phyloP scores from a whole-genome alignment of 345 rosid genomes.

The Nephelium lappaceum region DNA sequence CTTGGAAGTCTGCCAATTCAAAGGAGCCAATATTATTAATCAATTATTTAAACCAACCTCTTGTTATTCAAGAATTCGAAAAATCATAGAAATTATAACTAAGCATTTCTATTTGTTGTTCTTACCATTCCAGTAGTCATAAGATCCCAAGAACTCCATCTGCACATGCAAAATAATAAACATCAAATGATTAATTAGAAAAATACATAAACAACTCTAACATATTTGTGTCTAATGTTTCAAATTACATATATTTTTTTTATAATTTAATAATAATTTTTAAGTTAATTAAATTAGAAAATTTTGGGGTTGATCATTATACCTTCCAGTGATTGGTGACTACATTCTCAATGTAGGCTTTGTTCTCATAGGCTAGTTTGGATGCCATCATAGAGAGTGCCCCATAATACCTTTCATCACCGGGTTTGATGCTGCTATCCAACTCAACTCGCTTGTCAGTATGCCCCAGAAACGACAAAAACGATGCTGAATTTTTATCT shows the following conservation, averaged over 20 bases:
- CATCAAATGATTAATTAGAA: not conserved
- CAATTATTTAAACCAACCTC: too few relatives aligned
- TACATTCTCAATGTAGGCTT: slow-evolving; percentile 40
- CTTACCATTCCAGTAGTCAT: slow-evolving; percentile 77
- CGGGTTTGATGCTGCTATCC: slow-evolving; percentile 41
- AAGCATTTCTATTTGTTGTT: not conserved
- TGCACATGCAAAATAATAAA: slow-evolving; percentile 22
- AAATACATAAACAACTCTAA: not conserved
- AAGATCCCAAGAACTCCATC: slow-evolving; percentile 67
- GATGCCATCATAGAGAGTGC: slow-evolving; percentile 68
- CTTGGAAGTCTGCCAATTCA: slow-evolving; percentile 48
- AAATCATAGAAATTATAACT: not conserved
- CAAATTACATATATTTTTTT: too few relatives aligned
- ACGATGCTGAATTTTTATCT: slow-evolving; percentile 41
- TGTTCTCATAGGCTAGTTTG: slow-evolving; percentile 69
- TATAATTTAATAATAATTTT: too few relatives aligned
- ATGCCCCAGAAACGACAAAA: slow-evolving; percentile 48
- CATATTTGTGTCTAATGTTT: not conserved
- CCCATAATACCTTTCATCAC: slow-evolving; percentile 47
- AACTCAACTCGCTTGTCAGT: slow-evolving; percentile 50
- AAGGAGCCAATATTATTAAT: not conserved
- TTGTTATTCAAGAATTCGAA: not conserved
- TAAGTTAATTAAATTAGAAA: not conserved
- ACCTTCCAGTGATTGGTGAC: slow-evolving; percentile 66
- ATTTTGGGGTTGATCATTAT: not conserved